phyloP scores from a whole-genome alignment of 1,139 yeast genomes.

The Sugiyamaella japonica region DNA sequence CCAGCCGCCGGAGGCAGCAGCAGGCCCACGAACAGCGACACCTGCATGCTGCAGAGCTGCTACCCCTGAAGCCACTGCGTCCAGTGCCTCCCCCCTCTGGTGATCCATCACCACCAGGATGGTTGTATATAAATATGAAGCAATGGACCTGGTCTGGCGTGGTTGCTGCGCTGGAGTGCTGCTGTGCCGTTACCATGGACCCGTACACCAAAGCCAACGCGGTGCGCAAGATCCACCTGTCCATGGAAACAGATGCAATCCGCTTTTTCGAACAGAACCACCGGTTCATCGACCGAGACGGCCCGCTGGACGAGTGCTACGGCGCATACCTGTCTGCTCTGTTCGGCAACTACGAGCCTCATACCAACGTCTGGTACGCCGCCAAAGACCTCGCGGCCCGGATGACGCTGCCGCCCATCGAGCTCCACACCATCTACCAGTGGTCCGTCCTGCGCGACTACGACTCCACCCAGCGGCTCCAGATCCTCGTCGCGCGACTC shows the following conservation, averaged over 20 bases:
- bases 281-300: neutral
- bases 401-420: conserved; percentile 1
- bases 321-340: conserved; percentile 1
- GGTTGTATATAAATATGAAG: neutral
- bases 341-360: conserved; percentile 2
- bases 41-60: too few relatives aligned
- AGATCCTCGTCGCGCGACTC: neutral
- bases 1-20: too few relatives aligned
- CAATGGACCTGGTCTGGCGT: neutral
- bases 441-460: neutral
- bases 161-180: neutral
- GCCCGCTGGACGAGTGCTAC: neutral
- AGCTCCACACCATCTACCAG: neutral
- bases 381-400: conserved; percentile 3
- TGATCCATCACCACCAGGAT: neutral
- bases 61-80: too few relatives aligned
- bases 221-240: conserved; percentile 2
- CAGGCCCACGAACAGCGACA: too few relatives aligned
- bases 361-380: neutral
- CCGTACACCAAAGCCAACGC: neutral
- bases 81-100: too few relatives aligned
- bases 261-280: conserved; percentile 6
- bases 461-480: conserved; percentile 2
- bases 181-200: neutral
- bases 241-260: conserved; percentile 12